A percentile compares a stretch with the other conserved stretches of the same genome.
Evolutionary conservation across 805 yeast genomes (phyloP).

Genomic region (Wickerhamiella azyma): DNA sequence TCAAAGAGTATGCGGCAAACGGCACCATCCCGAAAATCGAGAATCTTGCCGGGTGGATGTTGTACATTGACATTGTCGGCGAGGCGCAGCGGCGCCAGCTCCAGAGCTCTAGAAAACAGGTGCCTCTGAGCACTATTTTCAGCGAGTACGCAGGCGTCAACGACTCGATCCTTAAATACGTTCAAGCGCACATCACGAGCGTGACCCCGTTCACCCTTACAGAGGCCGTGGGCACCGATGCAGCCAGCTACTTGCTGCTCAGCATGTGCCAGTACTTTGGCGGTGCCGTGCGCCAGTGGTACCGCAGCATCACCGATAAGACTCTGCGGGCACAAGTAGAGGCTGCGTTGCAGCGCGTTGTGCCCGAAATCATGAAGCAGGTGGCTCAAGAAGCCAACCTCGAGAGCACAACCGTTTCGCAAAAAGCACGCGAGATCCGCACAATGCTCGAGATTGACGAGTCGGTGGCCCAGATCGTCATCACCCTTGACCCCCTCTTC

Average conservation of each 20-base stretch:
- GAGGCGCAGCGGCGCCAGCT: background rate
- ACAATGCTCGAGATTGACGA: conserved; percentile 18
- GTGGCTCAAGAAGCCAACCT: conserved; percentile 7
- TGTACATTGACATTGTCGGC: conserved; percentile 6
- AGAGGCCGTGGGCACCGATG: background rate
- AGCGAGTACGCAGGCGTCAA: background rate
- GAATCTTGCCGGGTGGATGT: background rate
- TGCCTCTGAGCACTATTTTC: background rate
- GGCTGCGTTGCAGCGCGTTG: conserved; percentile 4
- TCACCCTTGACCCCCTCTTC: conserved; percentile 57
- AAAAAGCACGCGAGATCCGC: conserved; percentile 16
- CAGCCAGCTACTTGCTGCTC: background rate
- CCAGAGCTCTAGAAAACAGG: background rate
- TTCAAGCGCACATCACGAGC: background rate
- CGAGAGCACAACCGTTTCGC: conserved; percentile 11
- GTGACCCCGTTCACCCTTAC: background rate
- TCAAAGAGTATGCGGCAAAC: background rate
- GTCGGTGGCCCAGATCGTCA: conserved; percentile 31
- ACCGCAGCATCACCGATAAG: conserved; percentile 16
- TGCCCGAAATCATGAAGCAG: conserved; percentile 14
- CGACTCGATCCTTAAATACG: background rate
- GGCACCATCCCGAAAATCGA: background rate
- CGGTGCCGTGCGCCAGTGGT: conserved; percentile 16
- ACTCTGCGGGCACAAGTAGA: conserved; percentile 11
- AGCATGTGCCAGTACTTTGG: conserved; percentile 6